Conservation (phyloP, 805 yeast genomes). For the Wickerhamiella allomyrinae region DNA sequence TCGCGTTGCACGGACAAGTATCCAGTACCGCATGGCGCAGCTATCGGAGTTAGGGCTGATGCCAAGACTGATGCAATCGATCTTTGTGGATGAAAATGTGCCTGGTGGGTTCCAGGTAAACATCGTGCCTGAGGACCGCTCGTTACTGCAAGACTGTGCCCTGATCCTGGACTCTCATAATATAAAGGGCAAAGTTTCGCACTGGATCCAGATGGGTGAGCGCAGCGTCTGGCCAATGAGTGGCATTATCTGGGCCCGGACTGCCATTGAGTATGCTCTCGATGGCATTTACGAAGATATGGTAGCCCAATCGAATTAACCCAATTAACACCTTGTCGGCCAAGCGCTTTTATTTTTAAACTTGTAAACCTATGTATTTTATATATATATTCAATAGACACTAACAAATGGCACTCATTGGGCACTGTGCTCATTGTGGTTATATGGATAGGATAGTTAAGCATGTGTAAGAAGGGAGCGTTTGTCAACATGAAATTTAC, state of each 20-base stretch:
- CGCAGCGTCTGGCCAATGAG: conserved; percentile 85
- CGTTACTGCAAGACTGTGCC: conserved; percentile 55
- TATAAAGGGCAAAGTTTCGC: conserved; percentile 57
- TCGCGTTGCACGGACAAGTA: conserved; percentile 55
- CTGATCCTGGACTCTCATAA: conserved; percentile 66
- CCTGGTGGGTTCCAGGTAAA: conserved; percentile 77
- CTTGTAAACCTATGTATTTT: no score
- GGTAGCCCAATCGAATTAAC: neutral
- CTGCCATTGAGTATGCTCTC: conserved; percentile 77
- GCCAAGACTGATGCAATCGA: conserved; percentile 51
- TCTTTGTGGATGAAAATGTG: conserved; percentile 78
- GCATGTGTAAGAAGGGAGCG: no score
- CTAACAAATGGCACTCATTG: no score
- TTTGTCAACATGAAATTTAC: neutral
- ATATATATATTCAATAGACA: no score
- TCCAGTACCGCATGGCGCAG: conserved; percentile 71
- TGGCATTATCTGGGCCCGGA: conserved; percentile 72
- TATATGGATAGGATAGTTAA: no score
- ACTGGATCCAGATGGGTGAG: conserved; percentile 87
- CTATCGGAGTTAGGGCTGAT: conserved; percentile 66
- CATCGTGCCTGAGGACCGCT: conserved; percentile 73
- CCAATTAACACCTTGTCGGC: no score
- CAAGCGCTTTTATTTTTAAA: no score
- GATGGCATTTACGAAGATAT: conserved; percentile 48
- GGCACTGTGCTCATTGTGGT: no score